Percentiles rank a stretch among this genome's conserved stretches.
Evolutionary conservation across 179 eudicot genomes (phyloP).

Genomic region (Spergularia azorica): DNA sequence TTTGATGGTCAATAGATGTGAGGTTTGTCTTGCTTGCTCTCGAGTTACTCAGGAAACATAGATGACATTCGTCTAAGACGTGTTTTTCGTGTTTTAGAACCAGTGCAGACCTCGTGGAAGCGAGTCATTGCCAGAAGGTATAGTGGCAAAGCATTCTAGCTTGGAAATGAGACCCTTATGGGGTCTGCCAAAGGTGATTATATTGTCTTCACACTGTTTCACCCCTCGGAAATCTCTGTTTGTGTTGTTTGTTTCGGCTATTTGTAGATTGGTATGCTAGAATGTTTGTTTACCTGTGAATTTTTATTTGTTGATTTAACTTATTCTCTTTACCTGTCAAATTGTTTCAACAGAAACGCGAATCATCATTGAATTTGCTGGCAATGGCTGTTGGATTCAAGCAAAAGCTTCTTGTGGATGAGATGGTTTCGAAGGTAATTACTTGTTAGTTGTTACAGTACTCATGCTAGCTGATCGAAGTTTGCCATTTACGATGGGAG

Average conservation of each 20-base stretch:
- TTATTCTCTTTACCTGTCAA: background rate
- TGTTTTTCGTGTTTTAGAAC: conserved; percentile 32
- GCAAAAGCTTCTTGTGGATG: conserved; percentile 64
- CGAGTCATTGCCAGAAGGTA: conserved; percentile 42
- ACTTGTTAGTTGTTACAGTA: background rate
- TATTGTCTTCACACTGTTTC: no score
- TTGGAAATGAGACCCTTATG: conserved; percentile 83
- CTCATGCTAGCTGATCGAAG: no score
- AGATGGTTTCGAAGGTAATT: conserved; percentile 74
- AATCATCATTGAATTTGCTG: conserved; percentile 49
- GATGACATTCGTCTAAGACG: background rate
- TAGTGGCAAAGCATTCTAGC: conserved; percentile 40
- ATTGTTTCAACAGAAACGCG: conserved; percentile 42
- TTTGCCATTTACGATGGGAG: no score
- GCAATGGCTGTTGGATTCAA: conserved; percentile 73
- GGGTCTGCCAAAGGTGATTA: conserved; percentile 72
- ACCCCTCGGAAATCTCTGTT: no score
- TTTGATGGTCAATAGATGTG: conserved; percentile 23
- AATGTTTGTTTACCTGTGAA: no score
- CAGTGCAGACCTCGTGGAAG: conserved; percentile 43
- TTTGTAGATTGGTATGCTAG: no score
- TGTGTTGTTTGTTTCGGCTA: no score
- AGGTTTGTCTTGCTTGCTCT: conserved; percentile 33
- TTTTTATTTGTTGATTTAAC: no score
- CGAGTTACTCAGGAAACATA: background rate